Evolutionary conservation across 1,139 yeast genomes (phyloP).

Genomic region (Taphrina sp.): DNA sequence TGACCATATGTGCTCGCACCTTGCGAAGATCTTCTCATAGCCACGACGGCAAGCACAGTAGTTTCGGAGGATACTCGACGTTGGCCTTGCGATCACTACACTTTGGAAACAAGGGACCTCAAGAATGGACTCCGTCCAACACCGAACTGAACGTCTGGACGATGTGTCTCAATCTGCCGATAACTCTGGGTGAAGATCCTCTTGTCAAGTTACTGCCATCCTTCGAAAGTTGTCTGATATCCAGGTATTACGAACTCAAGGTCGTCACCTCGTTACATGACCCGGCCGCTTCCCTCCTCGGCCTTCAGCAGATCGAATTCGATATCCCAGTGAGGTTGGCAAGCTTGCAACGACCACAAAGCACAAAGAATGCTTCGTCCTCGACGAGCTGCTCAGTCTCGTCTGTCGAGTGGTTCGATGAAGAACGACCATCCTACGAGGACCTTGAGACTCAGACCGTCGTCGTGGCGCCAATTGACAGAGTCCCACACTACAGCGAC

Average conservation of each 20-base stretch:
- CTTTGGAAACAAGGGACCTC: not conserved
- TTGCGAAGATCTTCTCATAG: not conserved
- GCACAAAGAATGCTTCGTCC: not conserved
- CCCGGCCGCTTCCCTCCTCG: not conserved
- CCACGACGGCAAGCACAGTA: not conserved
- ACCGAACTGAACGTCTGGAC: conserved; percentile 18
- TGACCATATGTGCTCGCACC: not conserved
- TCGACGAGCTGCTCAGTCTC: no score
- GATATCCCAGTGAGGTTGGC: not conserved
- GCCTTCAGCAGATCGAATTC: conserved; percentile 1
- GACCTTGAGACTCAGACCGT: not conserved
- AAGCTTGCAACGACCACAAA: not conserved
- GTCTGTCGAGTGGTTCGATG: no score
- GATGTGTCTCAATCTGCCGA: conserved; percentile 8
- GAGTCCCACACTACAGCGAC: conserved; percentile 7
- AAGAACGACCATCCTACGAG: not conserved
- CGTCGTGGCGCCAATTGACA: conserved; percentile 2
- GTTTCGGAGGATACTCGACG: no score
- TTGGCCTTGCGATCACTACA: no score
- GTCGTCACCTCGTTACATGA: not conserved
- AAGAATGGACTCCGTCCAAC: conserved; percentile 1
- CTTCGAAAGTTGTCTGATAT: conserved; percentile 20
- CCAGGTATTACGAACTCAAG: conserved; percentile 8
- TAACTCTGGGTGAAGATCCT: conserved; percentile 6
- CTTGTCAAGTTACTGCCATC: conserved; percentile 17